Conservation (phyloP, 805 yeast species). For the Wilhelminamyces savonicus region DNA sequence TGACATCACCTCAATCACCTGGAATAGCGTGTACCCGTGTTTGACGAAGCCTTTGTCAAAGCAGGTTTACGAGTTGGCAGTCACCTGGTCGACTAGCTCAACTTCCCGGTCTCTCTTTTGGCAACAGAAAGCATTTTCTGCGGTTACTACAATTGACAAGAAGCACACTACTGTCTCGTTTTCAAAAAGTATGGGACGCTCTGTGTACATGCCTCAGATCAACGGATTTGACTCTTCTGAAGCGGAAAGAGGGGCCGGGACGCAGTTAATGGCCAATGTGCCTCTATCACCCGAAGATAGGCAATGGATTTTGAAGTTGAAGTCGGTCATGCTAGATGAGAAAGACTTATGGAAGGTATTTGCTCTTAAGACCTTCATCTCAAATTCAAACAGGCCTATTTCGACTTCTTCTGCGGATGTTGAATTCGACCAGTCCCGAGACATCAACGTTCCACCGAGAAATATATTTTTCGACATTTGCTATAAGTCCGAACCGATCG, state of each 20-base stretch:
- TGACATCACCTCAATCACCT: slow-evolving; percentile 63
- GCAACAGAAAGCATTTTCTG: slow-evolving; percentile 40
- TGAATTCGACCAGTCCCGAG: slow-evolving; percentile 10
- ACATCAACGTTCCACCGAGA: slow-evolving; percentile 19
- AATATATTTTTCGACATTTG: slow-evolving; percentile 33
- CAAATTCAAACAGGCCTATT: slow-evolving; percentile 21
- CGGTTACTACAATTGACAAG: slow-evolving; percentile 8
- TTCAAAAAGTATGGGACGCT: slow-evolving; percentile 30
- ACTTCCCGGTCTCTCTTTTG: slow-evolving; percentile 68
- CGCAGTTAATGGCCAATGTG: slow-evolving; percentile 6
- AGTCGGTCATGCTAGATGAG: slow-evolving; percentile 66
- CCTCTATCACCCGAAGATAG: slow-evolving; percentile 58
- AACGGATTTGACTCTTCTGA: not conserved
- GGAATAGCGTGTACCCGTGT: slow-evolving; percentile 62
- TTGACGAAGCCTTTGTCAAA: slow-evolving; percentile 63
- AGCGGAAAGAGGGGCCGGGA: slow-evolving; percentile 4
- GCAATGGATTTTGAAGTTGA: slow-evolving; percentile 66
- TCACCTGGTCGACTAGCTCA: slow-evolving; percentile 66
- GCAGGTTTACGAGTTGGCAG: slow-evolving; percentile 54
- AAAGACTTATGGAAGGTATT: slow-evolving; percentile 80
- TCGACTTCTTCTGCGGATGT: slow-evolving; percentile 3
- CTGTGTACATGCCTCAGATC: slow-evolving; percentile 23
- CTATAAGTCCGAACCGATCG: slow-evolving; percentile 31
- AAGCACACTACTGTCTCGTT: slow-evolving; percentile 14
- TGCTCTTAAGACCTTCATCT: slow-evolving; percentile 61